phyloP scores from a whole-genome alignment of 1,139 yeast species.

The Saccharomyces hybrid region DNA sequence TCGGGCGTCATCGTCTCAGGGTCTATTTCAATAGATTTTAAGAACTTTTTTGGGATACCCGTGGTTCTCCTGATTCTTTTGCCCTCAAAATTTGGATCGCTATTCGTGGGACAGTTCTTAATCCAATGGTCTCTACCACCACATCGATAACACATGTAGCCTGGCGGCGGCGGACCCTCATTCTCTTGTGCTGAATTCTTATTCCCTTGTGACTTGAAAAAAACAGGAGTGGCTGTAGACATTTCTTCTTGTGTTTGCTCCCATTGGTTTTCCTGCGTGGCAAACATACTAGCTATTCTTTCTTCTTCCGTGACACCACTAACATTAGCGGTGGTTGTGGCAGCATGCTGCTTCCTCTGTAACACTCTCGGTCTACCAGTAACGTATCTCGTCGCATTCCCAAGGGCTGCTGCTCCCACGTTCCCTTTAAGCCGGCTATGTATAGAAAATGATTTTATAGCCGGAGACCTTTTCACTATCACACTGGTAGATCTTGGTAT shows the following conservation, averaged over 20 bases:
- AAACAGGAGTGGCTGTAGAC: conserved; percentile 67
- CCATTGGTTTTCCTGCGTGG: conserved; percentile 91
- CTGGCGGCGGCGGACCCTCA: conserved; percentile 74
- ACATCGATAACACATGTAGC: conserved; percentile 92
- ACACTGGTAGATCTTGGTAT: conserved; percentile 85
- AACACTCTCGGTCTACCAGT: conserved; percentile 68
- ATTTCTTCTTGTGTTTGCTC: conserved; percentile 86
- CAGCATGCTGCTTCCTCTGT: conserved; percentile 24
- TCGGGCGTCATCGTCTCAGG: conserved; percentile 51
- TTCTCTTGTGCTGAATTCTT: conserved; percentile 13
- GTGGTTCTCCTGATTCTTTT: conserved; percentile 86
- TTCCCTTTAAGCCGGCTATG: conserved; percentile 39
- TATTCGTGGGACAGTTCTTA: conserved; percentile 88
- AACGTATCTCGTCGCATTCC: conserved; percentile 77
- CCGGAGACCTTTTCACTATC: conserved; percentile 73
- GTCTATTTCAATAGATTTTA: conserved; percentile 64
- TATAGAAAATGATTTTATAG: conserved; percentile 35
- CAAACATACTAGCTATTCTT: conserved; percentile 81
- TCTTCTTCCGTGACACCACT: conserved; percentile 68
- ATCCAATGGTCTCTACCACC: conserved; percentile 98
- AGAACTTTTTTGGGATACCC: conserved; percentile 92
- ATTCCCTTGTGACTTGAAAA: conserved; percentile 36
- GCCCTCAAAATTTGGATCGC: conserved; percentile 91
- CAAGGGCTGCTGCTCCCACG: conserved; percentile 54
- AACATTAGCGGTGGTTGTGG: conserved; percentile 14